phyloP scores from a whole-genome alignment of 1,284 basidiomycete genomes.

The Rhodotorula mucilaginosa region DNA sequence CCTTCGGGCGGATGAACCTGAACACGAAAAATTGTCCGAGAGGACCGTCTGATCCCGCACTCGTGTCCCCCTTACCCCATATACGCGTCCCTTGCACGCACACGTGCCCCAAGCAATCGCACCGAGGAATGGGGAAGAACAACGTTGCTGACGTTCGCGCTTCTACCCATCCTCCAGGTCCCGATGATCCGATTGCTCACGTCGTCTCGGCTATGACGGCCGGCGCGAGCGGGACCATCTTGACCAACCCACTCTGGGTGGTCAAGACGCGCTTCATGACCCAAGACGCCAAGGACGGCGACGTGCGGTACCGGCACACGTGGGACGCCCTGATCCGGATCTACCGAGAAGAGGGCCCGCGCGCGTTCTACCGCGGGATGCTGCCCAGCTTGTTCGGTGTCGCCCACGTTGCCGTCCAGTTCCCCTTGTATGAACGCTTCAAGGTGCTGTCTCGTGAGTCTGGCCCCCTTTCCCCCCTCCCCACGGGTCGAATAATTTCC shows the following conservation, averaged over 20 bases:
- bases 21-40: constrained; percentile 39
- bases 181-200: constrained; percentile 57
- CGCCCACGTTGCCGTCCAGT: constrained; percentile 88
- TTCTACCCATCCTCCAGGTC: constrained; percentile 14
- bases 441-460: constrained; percentile 76
- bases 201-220: constrained; percentile 89
- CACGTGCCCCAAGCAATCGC: neutral
- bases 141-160: neutral
- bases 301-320: constrained; percentile 78
- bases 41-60: constrained; percentile 40
- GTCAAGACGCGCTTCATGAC: constrained; percentile 94
- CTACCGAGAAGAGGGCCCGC: constrained; percentile 75
- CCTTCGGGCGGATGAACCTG: constrained; percentile 30
- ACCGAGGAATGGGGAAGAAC: neutral
- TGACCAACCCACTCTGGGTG: constrained; percentile 92
- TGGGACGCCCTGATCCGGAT: constrained; percentile 81
- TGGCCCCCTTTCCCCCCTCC: neutral
- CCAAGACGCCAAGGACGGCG: constrained; percentile 47
- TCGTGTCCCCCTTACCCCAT: neutral
- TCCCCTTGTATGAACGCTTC: constrained; percentile 89
- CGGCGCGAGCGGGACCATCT: constrained; percentile 81
- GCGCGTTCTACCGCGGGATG: constrained; percentile 87
- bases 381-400: constrained; percentile 85
- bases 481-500: no score
- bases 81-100: neutral